phyloP scores from a whole-genome alignment of 768 basidiomycete species.

The Leccinum barrowsii region DNA sequence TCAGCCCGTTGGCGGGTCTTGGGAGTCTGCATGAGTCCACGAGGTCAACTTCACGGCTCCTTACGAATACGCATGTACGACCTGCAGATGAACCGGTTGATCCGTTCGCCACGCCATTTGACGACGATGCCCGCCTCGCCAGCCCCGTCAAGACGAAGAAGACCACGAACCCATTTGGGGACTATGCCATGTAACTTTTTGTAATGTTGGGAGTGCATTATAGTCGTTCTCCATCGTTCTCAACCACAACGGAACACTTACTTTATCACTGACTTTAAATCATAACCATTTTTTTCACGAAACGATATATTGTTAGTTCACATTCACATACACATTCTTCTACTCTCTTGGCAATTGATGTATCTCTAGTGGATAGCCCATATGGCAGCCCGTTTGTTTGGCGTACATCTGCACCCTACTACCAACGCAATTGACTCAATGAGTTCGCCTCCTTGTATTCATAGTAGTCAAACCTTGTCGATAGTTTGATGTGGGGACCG shows the following conservation, averaged over 20 bases:
- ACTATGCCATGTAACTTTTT: slow-evolving; percentile 29
- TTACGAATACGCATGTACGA: slow-evolving; percentile 42
- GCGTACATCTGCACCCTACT: not conserved
- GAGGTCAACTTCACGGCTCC: slow-evolving; percentile 41
- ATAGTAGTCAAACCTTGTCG: too few species aligned
- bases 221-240: not conserved
- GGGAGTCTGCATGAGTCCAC: slow-evolving; percentile 20
- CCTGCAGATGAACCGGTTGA: slow-evolving; percentile 33
- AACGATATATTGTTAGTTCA: slow-evolving; percentile 9
- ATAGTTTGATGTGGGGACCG: not conserved
- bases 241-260: slow-evolving; percentile 5
- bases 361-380: slow-evolving; percentile 24
- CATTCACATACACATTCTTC: slow-evolving; percentile 1
- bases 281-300: slow-evolving; percentile 7
- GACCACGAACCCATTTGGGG: slow-evolving; percentile 52
- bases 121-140: slow-evolving; percentile 54
- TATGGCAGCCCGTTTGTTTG: not conserved
- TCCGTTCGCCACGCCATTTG: slow-evolving; percentile 79
- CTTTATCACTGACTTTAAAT: slow-evolving; percentile 11
- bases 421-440: not conserved
- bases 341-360: slow-evolving; percentile 11
- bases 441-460: not conserved
- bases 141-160: slow-evolving; percentile 37
- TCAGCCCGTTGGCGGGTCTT: slow-evolving; percentile 13
- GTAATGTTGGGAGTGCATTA: not conserved